These are phyloP conservation scores for Fusarium anguioides DNA, from an alignment of 2,329 filamentous ascomycete species.

Conservation along the genomic window DNA sequence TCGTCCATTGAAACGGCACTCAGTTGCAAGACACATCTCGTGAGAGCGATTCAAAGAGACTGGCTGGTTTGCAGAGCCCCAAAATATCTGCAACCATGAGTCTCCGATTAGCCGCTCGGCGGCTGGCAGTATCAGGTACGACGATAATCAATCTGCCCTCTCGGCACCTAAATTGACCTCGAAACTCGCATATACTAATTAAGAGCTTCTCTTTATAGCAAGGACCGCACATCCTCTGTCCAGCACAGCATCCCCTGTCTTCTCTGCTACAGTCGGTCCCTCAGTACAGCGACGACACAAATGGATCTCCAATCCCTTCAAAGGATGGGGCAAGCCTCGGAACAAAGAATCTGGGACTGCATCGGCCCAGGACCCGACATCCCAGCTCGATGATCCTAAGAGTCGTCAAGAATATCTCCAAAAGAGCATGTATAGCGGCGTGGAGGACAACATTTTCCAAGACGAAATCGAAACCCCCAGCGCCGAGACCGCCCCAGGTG, in stretches of 20 bases:
- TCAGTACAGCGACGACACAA: conserved; percentile 54
- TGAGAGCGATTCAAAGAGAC: conserved; percentile 34
- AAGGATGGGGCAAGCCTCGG: conserved; percentile 49
- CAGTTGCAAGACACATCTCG: conserved; percentile 26
- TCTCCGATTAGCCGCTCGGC: conserved; percentile 71
- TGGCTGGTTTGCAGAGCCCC: conserved; percentile 37
- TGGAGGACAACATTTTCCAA: conserved; percentile 71
- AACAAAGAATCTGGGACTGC: conserved; percentile 49
- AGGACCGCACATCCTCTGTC: conserved; percentile 36
- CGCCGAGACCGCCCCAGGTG: conserved; percentile 31
- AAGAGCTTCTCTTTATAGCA: conserved; percentile 32
- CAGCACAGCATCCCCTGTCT: conserved; percentile 30
- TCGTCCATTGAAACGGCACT: conserved; percentile 25
- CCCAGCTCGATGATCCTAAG: conserved; percentile 57
- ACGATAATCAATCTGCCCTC: background rate
- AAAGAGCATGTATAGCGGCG: conserved; percentile 54
- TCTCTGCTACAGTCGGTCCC: conserved; percentile 28
- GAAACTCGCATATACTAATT: conserved; percentile 25
- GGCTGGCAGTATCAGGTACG: conserved; percentile 70
- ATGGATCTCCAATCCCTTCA: conserved; percentile 57
- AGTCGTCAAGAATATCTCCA: conserved; percentile 56
- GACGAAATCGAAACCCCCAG: conserved; percentile 61
- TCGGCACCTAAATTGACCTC: conserved; percentile 31
- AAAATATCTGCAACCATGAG: conserved; percentile 64
- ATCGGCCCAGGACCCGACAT: conserved; percentile 37